A percentile compares a stretch with the other conserved stretches of the same genome.
phyloP scores from a whole-genome alignment of 305 asterid species.

The Fraxinus floribunda region DNA sequence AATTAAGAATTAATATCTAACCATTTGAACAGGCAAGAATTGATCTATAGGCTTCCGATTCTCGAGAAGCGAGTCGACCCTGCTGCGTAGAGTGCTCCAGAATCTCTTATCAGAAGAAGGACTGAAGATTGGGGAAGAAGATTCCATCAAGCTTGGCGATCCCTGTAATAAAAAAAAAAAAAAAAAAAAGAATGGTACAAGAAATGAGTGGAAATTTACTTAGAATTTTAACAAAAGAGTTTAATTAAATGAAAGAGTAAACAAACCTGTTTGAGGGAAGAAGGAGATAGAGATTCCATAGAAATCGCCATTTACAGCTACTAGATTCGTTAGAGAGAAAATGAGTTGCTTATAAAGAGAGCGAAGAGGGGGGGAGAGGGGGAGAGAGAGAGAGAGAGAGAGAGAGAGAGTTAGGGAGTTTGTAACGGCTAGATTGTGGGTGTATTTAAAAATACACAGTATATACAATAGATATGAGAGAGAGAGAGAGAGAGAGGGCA shows the following conservation, averaged over 20 bases:
- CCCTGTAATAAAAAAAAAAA: conserved; percentile 46
- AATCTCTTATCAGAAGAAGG: conserved; percentile 75
- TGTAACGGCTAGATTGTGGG: conserved; percentile 67
- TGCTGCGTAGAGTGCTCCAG: conserved; percentile 75
- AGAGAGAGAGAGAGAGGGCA: no score
- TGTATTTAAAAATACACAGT: conserved; percentile 18
- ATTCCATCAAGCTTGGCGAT: conserved; percentile 35
- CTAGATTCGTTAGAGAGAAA: conserved; percentile 49
- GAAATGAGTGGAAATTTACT: background rate
- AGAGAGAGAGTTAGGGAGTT: conserved; percentile 16
- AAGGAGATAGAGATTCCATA: conserved; percentile 57
- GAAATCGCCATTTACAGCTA: conserved; percentile 60
- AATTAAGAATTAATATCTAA: background rate
- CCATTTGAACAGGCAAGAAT: conserved; percentile 29
- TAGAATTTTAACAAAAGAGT: background rate
- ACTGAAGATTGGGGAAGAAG: conserved; percentile 44
- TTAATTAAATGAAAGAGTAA: conserved; percentile 22
- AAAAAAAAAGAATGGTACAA: background rate
- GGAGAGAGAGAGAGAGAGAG: conserved; percentile 13
- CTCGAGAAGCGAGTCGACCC: conserved; percentile 66
- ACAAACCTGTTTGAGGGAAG: conserved; percentile 55
- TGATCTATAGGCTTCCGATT: conserved; percentile 41
- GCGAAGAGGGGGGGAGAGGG: background rate
- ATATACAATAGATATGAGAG: no score
- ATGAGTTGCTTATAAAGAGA: background rate